These are phyloP conservation scores for Rhodotorula kratochvilovae DNA, from an alignment of 768 basidiomycete species.

Conservation along the genomic window DNA sequence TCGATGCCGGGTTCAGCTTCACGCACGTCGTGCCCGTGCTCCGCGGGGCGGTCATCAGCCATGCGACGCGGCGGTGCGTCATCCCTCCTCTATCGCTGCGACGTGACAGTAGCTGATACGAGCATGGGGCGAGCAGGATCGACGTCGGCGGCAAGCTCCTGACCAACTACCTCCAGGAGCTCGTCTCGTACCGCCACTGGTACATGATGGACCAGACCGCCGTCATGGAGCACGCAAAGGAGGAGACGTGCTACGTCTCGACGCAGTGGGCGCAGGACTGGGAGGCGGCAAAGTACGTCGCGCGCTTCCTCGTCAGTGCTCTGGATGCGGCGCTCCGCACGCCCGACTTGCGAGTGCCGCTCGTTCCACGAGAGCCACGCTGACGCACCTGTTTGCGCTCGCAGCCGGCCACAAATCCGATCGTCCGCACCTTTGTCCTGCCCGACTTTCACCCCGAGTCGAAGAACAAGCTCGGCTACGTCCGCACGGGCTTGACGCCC, in stretches of 20 bases:
- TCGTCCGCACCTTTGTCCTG: slow-evolving; percentile 82
- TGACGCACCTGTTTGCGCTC: no score
- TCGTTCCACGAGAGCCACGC: no score
- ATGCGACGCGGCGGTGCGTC: slow-evolving; percentile 72
- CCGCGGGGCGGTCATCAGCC: slow-evolving; percentile 67
- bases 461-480: slow-evolving; percentile 49
- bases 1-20: slow-evolving; percentile 91
- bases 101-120: background rate
- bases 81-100: background rate
- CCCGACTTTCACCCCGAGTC: slow-evolving; percentile 68
- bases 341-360: no score
- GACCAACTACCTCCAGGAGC: slow-evolving; percentile 90
- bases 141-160: slow-evolving; percentile 92
- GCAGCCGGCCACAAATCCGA: slow-evolving; percentile 53
- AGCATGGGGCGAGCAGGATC: slow-evolving; percentile 55
- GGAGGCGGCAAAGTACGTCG: slow-evolving; percentile 69
- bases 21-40: slow-evolving; percentile 85
- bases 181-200: slow-evolving; percentile 92
- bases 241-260: slow-evolving; percentile 82
- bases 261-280: slow-evolving; percentile 64
- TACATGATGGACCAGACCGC: slow-evolving; percentile 97
- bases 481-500: slow-evolving; percentile 49
- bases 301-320: no score
- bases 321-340: no score
- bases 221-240: slow-evolving; percentile 89